Evolutionary conservation across 768 basidiomycete genomes (phyloP).

Genomic region (Lentinula sp.): DNA sequence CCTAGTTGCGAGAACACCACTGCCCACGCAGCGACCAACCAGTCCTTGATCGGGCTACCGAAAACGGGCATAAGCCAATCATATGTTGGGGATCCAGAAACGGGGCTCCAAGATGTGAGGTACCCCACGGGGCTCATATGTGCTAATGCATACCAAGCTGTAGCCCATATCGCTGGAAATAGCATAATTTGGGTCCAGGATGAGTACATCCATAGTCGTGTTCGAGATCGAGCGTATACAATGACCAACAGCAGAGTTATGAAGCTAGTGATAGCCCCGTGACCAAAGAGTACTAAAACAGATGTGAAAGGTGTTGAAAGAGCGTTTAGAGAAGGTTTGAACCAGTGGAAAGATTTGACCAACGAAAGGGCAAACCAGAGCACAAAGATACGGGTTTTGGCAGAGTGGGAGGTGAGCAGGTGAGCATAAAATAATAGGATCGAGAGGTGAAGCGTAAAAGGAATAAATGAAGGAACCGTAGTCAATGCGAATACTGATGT

Average conservation of each 20-base stretch:
- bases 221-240: slow-evolving; percentile 29
- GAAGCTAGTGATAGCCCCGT: slow-evolving; percentile 38
- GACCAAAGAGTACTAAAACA: slow-evolving; percentile 33
- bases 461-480: slow-evolving; percentile 24
- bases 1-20: slow-evolving; percentile 51
- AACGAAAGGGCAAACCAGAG: slow-evolving; percentile 32
- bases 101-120: slow-evolving; percentile 67
- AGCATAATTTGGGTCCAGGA: slow-evolving; percentile 42
- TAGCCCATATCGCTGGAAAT: slow-evolving; percentile 70
- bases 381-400: slow-evolving; percentile 16
- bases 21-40: slow-evolving; percentile 74
- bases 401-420: slow-evolving; percentile 21
- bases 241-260: slow-evolving; percentile 35
- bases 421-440: slow-evolving; percentile 30
- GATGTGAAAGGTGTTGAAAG: slow-evolving; percentile 49
- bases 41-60: slow-evolving; percentile 63
- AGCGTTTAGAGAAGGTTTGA: slow-evolving; percentile 42
- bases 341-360: slow-evolving; percentile 35
- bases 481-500: slow-evolving; percentile 21
- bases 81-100: slow-evolving; percentile 48
- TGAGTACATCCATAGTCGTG: slow-evolving; percentile 18
- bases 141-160: slow-evolving; percentile 50
- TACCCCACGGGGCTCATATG: slow-evolving; percentile 63
- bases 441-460: slow-evolving; percentile 26
- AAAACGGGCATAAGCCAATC: slow-evolving; percentile 53